Base-by-base conservation (phyloP, 1,139 yeast genomes). In the Candida tropicalis region DNA sequence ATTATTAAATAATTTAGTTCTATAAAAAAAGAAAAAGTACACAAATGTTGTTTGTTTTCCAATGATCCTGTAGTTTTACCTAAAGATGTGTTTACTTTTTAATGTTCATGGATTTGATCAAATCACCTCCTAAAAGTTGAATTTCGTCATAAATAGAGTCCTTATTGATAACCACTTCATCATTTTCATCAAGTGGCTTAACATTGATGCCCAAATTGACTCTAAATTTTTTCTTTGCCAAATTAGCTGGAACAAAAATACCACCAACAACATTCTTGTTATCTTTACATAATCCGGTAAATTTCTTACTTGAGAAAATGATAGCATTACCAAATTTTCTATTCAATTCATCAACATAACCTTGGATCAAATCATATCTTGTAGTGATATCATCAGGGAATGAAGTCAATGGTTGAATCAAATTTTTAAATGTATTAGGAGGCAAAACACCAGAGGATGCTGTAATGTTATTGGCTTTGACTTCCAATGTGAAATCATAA, bases 171-270 rank as follows among this genome's bases (percentile, higher is more conserved):
- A 69, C 69, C n/a, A 87, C 87, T 43, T 72, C 80, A 24, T 68
- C 77, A 37, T 60, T 55, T 31, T 66, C 69, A 29, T 72, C 79
- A 5, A 73, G 64, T 1, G 96, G 96, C 58, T 77, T 77, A 40
- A 84, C 77, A 53, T 89, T 86, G 55, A 81, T 84, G 20, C 91
- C 95, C 51, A 87, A 66, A 53, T 85, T 88, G 22, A 87, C 96
- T 58, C 84, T 84, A 67, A 90, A 90, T 59, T 82, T 83, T 65
- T 79, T 81, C 36, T 70, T 68, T 38, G 75, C 66, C 48, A 76
- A 59, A 17, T 78, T 68, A 7, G 77, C 69, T 3, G 96, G 96
- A 45, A 86, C 81, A 69, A 93, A 84, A 42, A 91, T 68, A 2
- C 97, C 98, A 17, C 91, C 79, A 46, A 91, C 77, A 7, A 84